phyloP scores from a whole-genome alignment of 2,329 filamentous ascomycete species.

The Exophiala alcalophila region DNA sequence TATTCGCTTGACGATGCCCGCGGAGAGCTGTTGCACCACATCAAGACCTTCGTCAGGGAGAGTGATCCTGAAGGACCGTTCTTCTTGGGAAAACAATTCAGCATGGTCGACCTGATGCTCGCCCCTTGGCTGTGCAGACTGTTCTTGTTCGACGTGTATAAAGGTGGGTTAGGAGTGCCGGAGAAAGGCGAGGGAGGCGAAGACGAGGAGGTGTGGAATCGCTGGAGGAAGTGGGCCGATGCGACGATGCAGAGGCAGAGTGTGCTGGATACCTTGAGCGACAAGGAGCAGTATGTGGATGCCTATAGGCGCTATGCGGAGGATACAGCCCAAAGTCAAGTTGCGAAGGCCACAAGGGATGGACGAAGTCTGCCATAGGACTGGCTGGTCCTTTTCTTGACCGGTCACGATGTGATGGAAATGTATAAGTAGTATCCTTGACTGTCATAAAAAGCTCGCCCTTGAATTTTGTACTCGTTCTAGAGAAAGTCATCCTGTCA shows the following conservation, averaged over 20 bases:
- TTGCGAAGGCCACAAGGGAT: conserved; percentile 61
- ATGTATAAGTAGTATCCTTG: no score
- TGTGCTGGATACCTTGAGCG: conserved; percentile 66
- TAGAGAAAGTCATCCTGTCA: no score
- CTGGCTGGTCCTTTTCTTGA: no score
- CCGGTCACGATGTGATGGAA: no score
- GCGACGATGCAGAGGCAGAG: conserved; percentile 61
- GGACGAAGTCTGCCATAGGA: conserved; percentile 63
- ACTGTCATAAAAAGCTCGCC: no score
- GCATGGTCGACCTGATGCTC: conserved; percentile 66
- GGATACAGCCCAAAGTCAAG: conserved; percentile 60
- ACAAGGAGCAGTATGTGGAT: conserved; percentile 62
- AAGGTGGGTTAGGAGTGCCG: conserved; percentile 55
- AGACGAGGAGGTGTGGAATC: conserved; percentile 58
- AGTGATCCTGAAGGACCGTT: conserved; percentile 63
- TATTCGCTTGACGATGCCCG: conserved; percentile 55
- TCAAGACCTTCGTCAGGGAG: conserved; percentile 61
- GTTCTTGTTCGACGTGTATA: conserved; percentile 74
- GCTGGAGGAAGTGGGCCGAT: conserved; percentile 64
- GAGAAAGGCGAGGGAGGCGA: conserved; percentile 47
- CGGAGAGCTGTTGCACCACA: conserved; percentile 55
- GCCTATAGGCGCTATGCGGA: conserved; percentile 68
- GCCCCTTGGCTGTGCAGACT: conserved; percentile 71
- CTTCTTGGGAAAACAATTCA: conserved; percentile 63
- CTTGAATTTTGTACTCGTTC: no score